Percentiles rank a stretch among this genome's conserved stretches.
These are phyloP conservation scores for Aegilops sharonensis DNA, from an alignment of 176 grass and related monocot genomes.

Conservation along the genomic window DNA sequence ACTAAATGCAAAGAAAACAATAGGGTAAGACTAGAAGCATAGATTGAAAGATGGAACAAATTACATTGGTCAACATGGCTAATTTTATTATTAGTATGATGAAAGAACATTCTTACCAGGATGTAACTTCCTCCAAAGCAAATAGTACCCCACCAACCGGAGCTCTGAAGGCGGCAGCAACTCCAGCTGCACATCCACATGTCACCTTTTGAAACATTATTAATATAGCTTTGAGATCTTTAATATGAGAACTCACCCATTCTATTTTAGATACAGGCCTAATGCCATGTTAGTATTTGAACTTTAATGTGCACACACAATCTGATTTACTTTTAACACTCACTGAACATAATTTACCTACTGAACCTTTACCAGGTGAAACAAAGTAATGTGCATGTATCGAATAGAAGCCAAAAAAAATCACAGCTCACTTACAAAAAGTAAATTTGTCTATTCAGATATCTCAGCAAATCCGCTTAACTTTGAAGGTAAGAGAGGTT, in stretches of 20 bases:
- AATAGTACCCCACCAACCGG: conserved; percentile 98
- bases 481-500: background rate
- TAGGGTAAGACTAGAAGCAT: background rate
- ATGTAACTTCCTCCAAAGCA: conserved; percentile 96
- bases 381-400: background rate
- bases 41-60: background rate
- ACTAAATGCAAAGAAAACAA: background rate
- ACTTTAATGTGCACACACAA: background rate
- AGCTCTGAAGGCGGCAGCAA: conserved; percentile 99
- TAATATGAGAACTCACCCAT: conserved; percentile 26
- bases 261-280: background rate
- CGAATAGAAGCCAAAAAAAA: background rate
- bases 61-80: background rate
- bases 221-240: conserved; percentile 46
- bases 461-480: background rate
- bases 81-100: background rate
- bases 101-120: conserved; percentile 58
- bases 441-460: background rate
- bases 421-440: background rate
- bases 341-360: background rate
- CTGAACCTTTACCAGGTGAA: background rate
- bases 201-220: conserved; percentile 99
- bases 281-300: background rate
- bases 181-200: conserved; percentile 99
- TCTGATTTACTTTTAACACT: conserved; percentile 25